A percentile compares a stretch with the other conserved stretches of the same genome.
phyloP scores from a whole-genome alignment of 2,329 filamentous ascomycete species.

The Beauveria asiatica region DNA sequence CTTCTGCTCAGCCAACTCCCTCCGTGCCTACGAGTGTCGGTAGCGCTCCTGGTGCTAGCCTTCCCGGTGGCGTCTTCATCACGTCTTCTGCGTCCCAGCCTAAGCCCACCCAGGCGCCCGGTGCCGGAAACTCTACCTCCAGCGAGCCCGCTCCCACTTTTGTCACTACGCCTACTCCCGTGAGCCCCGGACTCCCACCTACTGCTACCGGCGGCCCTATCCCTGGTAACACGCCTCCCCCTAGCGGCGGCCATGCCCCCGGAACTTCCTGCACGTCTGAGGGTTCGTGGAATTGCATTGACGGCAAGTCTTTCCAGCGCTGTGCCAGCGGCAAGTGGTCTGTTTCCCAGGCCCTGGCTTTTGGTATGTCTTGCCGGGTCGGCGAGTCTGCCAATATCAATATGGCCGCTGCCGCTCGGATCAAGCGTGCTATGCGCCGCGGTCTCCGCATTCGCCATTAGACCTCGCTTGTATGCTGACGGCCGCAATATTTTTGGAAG shows the following conservation, averaged over 20 bases:
- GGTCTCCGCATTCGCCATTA: slow-evolving; percentile 15
- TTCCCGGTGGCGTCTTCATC: slow-evolving; percentile 12
- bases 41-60: neutral
- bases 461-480: too few species aligned
- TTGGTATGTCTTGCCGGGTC: slow-evolving; percentile 35
- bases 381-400: slow-evolving; percentile 33
- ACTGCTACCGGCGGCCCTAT: slow-evolving; percentile 12
- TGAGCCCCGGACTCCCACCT: neutral
- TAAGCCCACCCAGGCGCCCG: neutral
- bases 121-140: neutral
- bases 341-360: slow-evolving; percentile 29
- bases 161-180: slow-evolving; percentile 13
- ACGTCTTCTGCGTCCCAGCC: neutral
- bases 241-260: slow-evolving; percentile 23
- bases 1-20: neutral
- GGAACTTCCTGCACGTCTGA: slow-evolving; percentile 39
- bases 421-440: slow-evolving; percentile 20
- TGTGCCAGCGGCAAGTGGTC: slow-evolving; percentile 47
- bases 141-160: slow-evolving; percentile 7
- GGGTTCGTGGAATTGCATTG: slow-evolving; percentile 47
- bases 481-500: too few species aligned
- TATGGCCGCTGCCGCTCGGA: slow-evolving; percentile 20
- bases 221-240: slow-evolving; percentile 4
- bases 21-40: slow-evolving; percentile 7
- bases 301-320: slow-evolving; percentile 42